These are phyloP conservation scores for Cryptosporidium canis DNA, from an alignment of 169 alveolate genomes.

Conservation along the genomic window DNA sequence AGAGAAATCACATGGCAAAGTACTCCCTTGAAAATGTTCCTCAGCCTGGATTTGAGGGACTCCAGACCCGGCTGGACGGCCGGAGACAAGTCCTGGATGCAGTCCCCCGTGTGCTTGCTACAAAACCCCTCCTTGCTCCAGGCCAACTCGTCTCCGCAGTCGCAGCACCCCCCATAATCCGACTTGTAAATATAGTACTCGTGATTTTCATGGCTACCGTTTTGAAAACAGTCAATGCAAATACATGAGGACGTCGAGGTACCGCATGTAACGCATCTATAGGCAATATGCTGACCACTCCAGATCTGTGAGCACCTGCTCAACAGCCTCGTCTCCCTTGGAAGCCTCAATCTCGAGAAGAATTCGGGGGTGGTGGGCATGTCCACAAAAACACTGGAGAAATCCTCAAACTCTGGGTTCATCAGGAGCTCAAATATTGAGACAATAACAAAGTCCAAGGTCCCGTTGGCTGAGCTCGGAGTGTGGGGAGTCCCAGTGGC, in stretches of 20 bases:
- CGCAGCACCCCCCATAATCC: constrained; percentile 79
- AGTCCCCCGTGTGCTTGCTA: constrained; percentile 24
- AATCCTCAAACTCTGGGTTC: constrained; percentile 18
- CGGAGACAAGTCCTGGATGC: not conserved
- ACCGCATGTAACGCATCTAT: constrained; percentile 77
- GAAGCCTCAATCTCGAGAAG: constrained; percentile 31
- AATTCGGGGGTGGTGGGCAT: not conserved
- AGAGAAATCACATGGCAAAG: constrained; percentile 45
- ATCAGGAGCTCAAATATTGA: constrained; percentile 36
- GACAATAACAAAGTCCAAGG: constrained; percentile 33
- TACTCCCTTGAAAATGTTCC: constrained; percentile 17
- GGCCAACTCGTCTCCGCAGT: constrained; percentile 78
- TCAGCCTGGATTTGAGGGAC: not conserved
- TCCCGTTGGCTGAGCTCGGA: constrained; percentile 28
- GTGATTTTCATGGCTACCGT: constrained; percentile 73
- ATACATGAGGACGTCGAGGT: constrained; percentile 74
- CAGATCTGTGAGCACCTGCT: constrained; percentile 75
- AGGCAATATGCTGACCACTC: constrained; percentile 78
- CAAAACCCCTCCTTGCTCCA: constrained; percentile 76
- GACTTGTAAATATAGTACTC: constrained; percentile 75
- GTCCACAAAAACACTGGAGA: not conserved
- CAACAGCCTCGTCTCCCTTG: not conserved
- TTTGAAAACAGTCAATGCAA: constrained; percentile 76
- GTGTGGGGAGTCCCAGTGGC: not conserved
- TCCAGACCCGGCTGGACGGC: not conserved